Base-by-base conservation (phyloP, 2,329 filamentous ascomycete genomes). In the Colletotrichum viniferum region DNA sequence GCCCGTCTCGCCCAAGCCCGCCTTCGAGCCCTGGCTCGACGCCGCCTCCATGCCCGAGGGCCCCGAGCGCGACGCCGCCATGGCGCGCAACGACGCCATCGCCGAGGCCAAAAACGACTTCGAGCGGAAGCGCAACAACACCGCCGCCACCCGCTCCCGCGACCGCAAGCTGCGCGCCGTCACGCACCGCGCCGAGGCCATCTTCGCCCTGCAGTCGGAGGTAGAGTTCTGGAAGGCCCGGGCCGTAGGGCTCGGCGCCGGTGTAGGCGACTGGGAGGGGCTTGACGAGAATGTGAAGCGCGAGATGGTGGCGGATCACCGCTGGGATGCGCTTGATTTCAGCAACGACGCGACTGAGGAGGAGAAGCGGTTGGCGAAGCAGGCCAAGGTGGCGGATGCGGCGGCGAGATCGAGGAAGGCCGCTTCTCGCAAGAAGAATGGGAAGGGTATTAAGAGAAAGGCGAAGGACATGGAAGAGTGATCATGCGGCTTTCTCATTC, bases 141-240 rank as follows among this genome's bases (percentile, higher is more conserved):
- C 78, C 43, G 83, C 85, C 1, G 85, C 85, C 28, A 84, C 83
- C 77, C 82, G 84, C 69, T 83, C 81, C 13, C 80, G 85, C 1
- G 75, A 80, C 61, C 61, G 52, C 9, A 71, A 48, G 24, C 28
- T 71, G 18, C 24, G 68, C 16, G 68, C 68, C 13, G 43, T 71
- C 24, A 62, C 60, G 24, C 77, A 80, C 24, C 80, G 84, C 1
- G 70, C 82, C 30, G 84, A 85, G 65, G 73, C 78, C 0, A 77
- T 83, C 2, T 62, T 70, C 0, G 74, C 79, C 13, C 78, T 78
- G 9, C 78, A 78, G 3, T 21, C 34, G 4, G 74, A 84, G 26
- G 73, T 80, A 18, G 78, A 81, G 52, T 77, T 78, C 24, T 68
- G 65, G 4, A 74, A 78, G 43, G 71, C 78, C 7, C 76, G 79